Base-by-base conservation (phyloP, 2,329 filamentous ascomycete genomes). In the Cladophialophora yegresii region DNA sequence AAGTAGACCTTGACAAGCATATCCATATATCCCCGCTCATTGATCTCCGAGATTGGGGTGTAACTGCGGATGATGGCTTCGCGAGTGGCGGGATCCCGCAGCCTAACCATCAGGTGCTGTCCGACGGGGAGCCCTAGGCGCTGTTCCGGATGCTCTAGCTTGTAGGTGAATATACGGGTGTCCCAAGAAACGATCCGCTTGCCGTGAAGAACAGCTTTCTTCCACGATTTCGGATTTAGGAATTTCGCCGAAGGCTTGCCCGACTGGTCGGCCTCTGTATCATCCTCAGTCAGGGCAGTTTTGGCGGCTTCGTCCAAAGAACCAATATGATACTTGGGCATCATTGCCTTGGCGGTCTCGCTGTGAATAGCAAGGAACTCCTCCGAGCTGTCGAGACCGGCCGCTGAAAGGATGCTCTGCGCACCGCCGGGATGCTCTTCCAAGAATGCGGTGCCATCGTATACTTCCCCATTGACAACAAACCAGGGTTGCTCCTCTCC, bases 341-440 rank as follows among this genome's bases (percentile, higher is more conserved):
- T 92, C 92, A 96, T 96, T 20, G 83, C 84, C 78, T 96, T 96
- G 36, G 93, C 93, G 16, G 90, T 96, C 78, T 96, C 92, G 74
- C 89, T 93, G 75, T 96, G 92, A 71, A 97, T 97, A 13, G 90
- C 89, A 79, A 96, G 85, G 75, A 96, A 97, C 70, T 97, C 93
- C 72, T 96, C 93, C 0, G 89, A 90, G 9, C 85, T 85, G 76
- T 97, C 92, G 71, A 90, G 81, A 0, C 88, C 92, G n/a, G 92
- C 92, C 2, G 89, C 91, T 30, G 88, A 88, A 59, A 89, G 83
- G 73, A 97, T 96, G 72, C 91, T 95, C 68, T 89, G 86, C 2
- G 91, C 91, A 57, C 93, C 93, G 58, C 93, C 93, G 0, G 93
- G 93, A 74, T 97, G 93, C 0, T 83, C 89, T 66, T 92, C 85